These are phyloP conservation scores for Mycena haematopus DNA, from an alignment of 768 basidiomycete species.

Conservation along the genomic window DNA sequence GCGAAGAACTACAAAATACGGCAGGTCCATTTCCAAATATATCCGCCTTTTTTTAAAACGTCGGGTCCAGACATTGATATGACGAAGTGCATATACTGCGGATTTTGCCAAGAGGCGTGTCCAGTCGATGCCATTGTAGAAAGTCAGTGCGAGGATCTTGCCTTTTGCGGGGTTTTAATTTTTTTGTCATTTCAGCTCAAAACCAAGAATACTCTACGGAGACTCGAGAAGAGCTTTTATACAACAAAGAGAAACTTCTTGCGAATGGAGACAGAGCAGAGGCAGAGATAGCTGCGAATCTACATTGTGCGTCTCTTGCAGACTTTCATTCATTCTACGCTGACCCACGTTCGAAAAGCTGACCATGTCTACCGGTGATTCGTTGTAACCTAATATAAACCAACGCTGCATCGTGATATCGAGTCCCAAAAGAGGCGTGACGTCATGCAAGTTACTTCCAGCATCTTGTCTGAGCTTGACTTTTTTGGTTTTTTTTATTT, in stretches of 20 bases:
- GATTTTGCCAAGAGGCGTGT: slow-evolving; percentile 99
- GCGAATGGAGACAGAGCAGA: slow-evolving; percentile 96
- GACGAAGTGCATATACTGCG: slow-evolving; percentile 99
- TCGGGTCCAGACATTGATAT: slow-evolving; percentile 87
- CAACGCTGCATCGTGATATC: slow-evolving; percentile 30
- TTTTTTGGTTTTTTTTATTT: slow-evolving; percentile 9
- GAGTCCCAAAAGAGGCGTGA: slow-evolving; percentile 28
- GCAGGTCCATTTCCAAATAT: slow-evolving; percentile 46
- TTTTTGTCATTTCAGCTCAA: slow-evolving; percentile 64
- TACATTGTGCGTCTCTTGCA: slow-evolving; percentile 58
- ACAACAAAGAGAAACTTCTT: slow-evolving; percentile 99
- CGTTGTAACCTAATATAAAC: slow-evolving; percentile 32
- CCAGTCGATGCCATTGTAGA: slow-evolving; percentile 99
- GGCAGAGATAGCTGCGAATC: slow-evolving; percentile 96
- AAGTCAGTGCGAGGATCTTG: slow-evolving; percentile 59
- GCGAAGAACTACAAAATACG: slow-evolving; percentile 96
- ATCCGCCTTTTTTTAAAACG: slow-evolving; percentile 15
- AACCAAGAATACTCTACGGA: slow-evolving; percentile 98
- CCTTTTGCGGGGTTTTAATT: not conserved
- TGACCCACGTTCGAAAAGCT: slow-evolving; percentile 51
- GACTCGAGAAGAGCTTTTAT: slow-evolving; percentile 96
- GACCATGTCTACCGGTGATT: slow-evolving; percentile 86
- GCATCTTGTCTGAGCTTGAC: slow-evolving; percentile 15
- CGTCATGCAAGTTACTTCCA: slow-evolving; percentile 22
- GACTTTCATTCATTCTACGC: slow-evolving; percentile 31